phyloP scores from a whole-genome alignment of 768 basidiomycete genomes.

The Macrolepiota fuliginosa region DNA sequence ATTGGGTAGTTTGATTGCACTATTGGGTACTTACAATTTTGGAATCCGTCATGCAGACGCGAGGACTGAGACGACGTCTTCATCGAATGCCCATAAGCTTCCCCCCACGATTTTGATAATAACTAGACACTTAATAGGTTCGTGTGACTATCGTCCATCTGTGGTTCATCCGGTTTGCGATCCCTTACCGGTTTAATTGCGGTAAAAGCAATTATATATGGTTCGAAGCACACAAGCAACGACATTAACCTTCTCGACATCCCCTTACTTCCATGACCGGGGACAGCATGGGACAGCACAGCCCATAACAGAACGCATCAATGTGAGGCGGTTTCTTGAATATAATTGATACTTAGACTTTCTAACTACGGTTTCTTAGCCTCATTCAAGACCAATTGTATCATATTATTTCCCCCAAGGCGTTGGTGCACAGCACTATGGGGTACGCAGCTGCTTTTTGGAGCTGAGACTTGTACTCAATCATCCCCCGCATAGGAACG shows the following conservation, averaged over 20 bases:
- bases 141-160: background rate
- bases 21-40: background rate
- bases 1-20: background rate
- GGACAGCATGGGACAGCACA: slow-evolving; percentile 69
- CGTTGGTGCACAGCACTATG: slow-evolving; percentile 95
- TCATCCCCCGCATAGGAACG: slow-evolving; percentile 62
- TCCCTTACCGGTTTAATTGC: background rate
- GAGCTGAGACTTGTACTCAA: background rate
- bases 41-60: background rate
- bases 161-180: background rate
- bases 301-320: slow-evolving; percentile 76
- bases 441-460: slow-evolving; percentile 48
- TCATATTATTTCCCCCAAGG: slow-evolving; percentile 96
- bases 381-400: slow-evolving; percentile 86
- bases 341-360: background rate
- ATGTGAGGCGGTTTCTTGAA: slow-evolving; percentile 44
- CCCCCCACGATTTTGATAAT: background rate
- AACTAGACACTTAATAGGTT: background rate
- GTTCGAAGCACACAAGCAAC: slow-evolving; percentile 45
- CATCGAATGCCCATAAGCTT: background rate
- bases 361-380: slow-evolving; percentile 21
- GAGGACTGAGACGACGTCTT: background rate
- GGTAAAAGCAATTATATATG: slow-evolving; percentile 25
- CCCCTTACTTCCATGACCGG: slow-evolving; percentile 75
- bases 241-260: slow-evolving; percentile 62